Conservation (phyloP, 1,284 basidiomycete genomes). For the Fomes fomentarius region DNA sequence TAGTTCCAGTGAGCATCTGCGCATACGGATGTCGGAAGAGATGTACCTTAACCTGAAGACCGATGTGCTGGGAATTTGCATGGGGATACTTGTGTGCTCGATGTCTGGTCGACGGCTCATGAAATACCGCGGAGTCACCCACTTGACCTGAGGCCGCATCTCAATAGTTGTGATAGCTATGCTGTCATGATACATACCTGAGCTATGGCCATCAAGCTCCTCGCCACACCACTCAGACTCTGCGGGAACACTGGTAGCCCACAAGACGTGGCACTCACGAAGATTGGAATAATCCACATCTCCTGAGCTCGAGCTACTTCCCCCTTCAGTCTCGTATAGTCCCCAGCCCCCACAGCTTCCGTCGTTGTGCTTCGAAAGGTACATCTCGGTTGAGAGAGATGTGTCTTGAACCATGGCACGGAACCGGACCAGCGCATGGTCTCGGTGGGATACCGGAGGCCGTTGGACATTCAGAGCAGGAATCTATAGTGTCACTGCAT, state of each 20-base stretch:
- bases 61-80: conserved; percentile 54
- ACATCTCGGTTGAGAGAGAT: conserved; percentile 70
- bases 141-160: not conserved
- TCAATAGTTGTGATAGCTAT: not conserved
- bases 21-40: not conserved
- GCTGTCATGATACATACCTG: conserved; percentile 2
- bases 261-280: conserved; percentile 63
- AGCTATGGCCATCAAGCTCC: conserved; percentile 36
- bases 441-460: conserved; percentile 49
- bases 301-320: conserved; percentile 27
- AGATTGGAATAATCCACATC: conserved; percentile 52
- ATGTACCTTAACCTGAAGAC: conserved; percentile 68
- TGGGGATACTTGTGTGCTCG: conserved; percentile 68
- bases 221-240: conserved; percentile 53
- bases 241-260: conserved; percentile 74
- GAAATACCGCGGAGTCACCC: not conserved
- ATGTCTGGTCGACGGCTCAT: conserved; percentile 28
- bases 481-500: conserved; percentile 45
- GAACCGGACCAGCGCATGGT: conserved; percentile 65
- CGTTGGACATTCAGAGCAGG: conserved; percentile 49
- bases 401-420: conserved; percentile 83
- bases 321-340: conserved; percentile 37
- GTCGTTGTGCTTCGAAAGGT: conserved; percentile 50
- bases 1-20: conserved; percentile 27
- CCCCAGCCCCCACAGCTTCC: conserved; percentile 73